phyloP scores from a whole-genome alignment of 352 stramenopile species.

The Pythium phragmiticola region DNA sequence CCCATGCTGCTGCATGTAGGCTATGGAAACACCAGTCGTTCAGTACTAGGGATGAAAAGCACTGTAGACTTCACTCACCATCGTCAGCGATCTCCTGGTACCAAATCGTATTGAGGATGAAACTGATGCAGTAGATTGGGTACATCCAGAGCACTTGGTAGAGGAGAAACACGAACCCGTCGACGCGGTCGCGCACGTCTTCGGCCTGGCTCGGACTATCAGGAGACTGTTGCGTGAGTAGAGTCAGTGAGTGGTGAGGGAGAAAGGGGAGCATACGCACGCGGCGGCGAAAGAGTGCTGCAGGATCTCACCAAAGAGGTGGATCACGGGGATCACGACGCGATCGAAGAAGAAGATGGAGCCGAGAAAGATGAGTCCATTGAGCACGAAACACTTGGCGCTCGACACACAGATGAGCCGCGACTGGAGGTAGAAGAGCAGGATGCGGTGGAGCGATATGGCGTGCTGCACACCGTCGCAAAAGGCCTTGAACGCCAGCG shows the following conservation, averaged over 20 bases:
- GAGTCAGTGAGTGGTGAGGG: background rate
- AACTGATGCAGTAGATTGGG: slow-evolving; percentile 90
- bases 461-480: slow-evolving; percentile 85
- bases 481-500: slow-evolving; percentile 77
- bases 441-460: slow-evolving; percentile 82
- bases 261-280: slow-evolving; percentile 24
- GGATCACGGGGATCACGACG: slow-evolving; percentile 84
- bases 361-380: slow-evolving; percentile 86
- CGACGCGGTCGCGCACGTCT: slow-evolving; percentile 71
- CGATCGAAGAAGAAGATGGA: slow-evolving; percentile 90
- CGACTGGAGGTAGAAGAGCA: slow-evolving; percentile 86
- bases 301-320: slow-evolving; percentile 84
- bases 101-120: slow-evolving; percentile 91
- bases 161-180: slow-evolving; percentile 84
- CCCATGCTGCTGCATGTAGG: slow-evolving; percentile 78
- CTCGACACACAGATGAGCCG: slow-evolving; percentile 82
- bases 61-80: slow-evolving; percentile 35
- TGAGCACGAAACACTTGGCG: slow-evolving; percentile 89
- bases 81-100: slow-evolving; percentile 90
- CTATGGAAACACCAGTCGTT: slow-evolving; percentile 25
- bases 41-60: background rate
- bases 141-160: slow-evolving; percentile 91
- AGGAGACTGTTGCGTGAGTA: background rate
- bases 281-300: slow-evolving; percentile 63
- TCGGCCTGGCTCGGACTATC: slow-evolving; percentile 53